Evolutionary conservation across 2,329 filamentous ascomycete genomes (phyloP), one percentile per base, ranked within the genome.

Genomic region (Purpureocillium takamizusanense): DNA sequence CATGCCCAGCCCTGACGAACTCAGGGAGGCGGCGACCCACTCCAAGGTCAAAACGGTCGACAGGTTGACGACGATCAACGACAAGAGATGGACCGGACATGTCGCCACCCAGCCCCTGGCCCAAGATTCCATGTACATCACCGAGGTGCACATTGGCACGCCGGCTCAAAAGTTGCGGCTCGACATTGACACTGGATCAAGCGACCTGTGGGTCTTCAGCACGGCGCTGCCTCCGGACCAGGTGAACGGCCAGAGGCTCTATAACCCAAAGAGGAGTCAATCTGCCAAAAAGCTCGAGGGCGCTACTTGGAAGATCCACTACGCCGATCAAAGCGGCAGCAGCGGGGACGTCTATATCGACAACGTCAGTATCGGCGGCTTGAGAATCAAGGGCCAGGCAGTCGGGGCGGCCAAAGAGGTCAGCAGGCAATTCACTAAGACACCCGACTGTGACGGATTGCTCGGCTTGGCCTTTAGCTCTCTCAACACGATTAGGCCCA

Each of bases 281-380:
- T 62, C 62, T 2, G 53, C 67, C n/a, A 45, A 58, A 45, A 51
- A 55, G 40, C 42, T 68, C 17, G 40, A 46, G 2, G 64, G 63
- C 4, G 50, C 51, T n/a, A 50, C 53, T 3, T 70, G 67, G 67
- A 43, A 48, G 27, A 67, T 70, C 40, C 45, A 45, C 1, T 70
- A 70, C 39, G 67, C 64, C 17, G 67, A 70, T 38, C 53, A 58
- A 4, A 66, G 62, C 49, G 53, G 50, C 13, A 65, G 63, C 8
- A 56, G 51, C 29, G 67, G 67, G 11, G 52, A 60, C 17, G 66
- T 70, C 6, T 70, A 63, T 52, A 52, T 46, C n/a, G 67, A 70
- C 44, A 54, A 42, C 2, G 65, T 70, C 39, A 57, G 52, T 4
- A 49, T 70, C 3, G 67, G 65, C 14, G 59, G 59, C 27, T 48